Conservation (phyloP, 331 rosid genomes). For the Quercus tomentella region DNA sequence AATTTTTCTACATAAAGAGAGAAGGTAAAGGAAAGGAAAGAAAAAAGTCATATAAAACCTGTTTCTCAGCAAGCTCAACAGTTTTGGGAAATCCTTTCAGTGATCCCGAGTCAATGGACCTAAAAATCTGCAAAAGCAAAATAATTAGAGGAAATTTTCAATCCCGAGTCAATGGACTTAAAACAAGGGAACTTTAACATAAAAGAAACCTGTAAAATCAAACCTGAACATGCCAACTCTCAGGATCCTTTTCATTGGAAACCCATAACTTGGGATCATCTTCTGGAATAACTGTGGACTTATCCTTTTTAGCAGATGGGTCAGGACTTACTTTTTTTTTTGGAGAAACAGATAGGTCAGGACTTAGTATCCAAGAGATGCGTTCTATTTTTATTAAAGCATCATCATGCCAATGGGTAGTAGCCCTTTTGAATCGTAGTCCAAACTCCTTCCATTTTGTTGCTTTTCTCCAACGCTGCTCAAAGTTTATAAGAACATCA, state of each 20-base stretch:
- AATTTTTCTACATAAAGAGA: not conserved
- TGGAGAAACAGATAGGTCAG: conserved; percentile 1
- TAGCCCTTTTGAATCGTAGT: conserved; percentile 40
- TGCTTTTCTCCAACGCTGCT: conserved; percentile 91
- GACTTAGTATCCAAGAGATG: conserved; percentile 94
- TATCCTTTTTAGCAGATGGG: not conserved
- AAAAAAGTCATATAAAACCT: conserved; percentile 35
- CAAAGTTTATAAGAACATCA: conserved; percentile 91
- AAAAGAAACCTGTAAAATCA: conserved; percentile 23
- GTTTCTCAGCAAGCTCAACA: conserved; percentile 33
- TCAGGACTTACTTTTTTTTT: too few relatives aligned
- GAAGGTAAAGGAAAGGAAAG: conserved; percentile 7
- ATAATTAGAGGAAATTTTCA: not conserved
- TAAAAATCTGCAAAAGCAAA: conserved; percentile 60
- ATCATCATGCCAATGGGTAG: conserved; percentile 73
- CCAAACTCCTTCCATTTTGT: conserved; percentile 80
- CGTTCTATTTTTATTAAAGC: conserved; percentile 75
- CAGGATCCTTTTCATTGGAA: conserved; percentile 58
- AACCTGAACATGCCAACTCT: conserved; percentile 97
- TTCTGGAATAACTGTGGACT: conserved; percentile 24
- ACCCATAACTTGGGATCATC: conserved; percentile 38
- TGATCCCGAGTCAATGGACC: conserved; percentile 95
- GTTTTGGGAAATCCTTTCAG: conserved; percentile 81
- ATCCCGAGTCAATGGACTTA: not conserved
- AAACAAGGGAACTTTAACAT: conserved; percentile 8